These are phyloP conservation scores for Lentinula boryana DNA, from an alignment of 768 basidiomycete genomes.

Conservation along the genomic window DNA sequence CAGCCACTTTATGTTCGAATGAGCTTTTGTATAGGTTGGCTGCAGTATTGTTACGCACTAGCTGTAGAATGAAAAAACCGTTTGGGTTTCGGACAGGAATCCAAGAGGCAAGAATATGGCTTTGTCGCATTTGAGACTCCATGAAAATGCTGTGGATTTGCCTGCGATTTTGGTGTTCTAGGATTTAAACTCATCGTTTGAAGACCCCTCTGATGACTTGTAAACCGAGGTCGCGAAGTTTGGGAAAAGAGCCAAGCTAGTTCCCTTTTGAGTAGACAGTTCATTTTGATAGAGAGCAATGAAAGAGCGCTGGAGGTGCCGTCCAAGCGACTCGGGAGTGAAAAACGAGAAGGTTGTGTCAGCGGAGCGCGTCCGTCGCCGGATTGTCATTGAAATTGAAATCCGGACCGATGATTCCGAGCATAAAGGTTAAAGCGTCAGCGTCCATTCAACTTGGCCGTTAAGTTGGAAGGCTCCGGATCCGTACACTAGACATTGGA, in stretches of 20 bases:
- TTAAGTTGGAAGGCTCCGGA: too few species aligned
- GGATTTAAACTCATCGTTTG: neutral
- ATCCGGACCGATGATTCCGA: too few species aligned
- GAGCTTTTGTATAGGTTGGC: neutral
- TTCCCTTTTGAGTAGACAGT: neutral
- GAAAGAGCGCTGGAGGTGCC: too few species aligned
- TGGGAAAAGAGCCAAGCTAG: neutral
- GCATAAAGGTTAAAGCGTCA: too few species aligned
- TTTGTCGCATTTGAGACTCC: neutral
- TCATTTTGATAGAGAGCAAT: neutral
- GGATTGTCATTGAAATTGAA: too few species aligned
- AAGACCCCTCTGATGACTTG: neutral
- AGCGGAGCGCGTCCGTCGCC: too few species aligned
- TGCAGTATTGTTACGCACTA: neutral
- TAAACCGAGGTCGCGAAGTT: neutral
- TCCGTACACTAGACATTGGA: too few species aligned
- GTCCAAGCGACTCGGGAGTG: too few species aligned
- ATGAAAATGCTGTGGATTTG: neutral
- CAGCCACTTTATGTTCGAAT: conserved; percentile 12
- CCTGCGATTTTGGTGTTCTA: neutral
- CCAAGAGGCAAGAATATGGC: neutral
- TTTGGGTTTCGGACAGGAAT: neutral
- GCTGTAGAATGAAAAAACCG: conserved; percentile 1
- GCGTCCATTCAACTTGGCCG: too few species aligned
- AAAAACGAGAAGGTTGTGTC: too few species aligned